A percentile compares a stretch with the other conserved stretches of the same genome.
phyloP scores from a whole-genome alignment of 805 yeast genomes.

The Metschnikowia chrysomelidarum region DNA sequence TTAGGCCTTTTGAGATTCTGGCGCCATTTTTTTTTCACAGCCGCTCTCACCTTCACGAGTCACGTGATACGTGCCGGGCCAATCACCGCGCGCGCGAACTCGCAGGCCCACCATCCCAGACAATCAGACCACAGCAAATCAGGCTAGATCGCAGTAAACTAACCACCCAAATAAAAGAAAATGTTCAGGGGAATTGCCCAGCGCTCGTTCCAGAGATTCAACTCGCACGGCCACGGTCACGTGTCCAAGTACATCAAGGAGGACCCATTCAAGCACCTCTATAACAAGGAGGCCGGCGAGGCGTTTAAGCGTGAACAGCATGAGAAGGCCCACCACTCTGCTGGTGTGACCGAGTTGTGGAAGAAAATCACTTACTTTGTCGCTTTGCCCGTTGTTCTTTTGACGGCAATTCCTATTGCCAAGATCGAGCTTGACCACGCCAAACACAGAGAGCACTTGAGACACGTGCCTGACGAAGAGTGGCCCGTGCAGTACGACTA shows the following conservation, averaged over 20 bases:
- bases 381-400: constrained; percentile 78
- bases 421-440: constrained; percentile 86
- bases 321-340: constrained; percentile 78
- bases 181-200: constrained; percentile 39
- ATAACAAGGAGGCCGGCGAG: constrained; percentile 63
- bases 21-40: constrained; percentile 6
- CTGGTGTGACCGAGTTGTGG: constrained; percentile 76
- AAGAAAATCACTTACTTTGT: constrained; percentile 75
- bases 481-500: constrained; percentile 90
- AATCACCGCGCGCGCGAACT: constrained; percentile 4
- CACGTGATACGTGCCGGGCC: constrained; percentile 13
- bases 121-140: not conserved
- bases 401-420: constrained; percentile 77
- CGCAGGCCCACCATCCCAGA: not conserved
- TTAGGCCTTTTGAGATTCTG: no score
- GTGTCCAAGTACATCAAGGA: constrained; percentile 42
- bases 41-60: not conserved
- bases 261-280: constrained; percentile 36
- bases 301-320: constrained; percentile 60
- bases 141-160: not conserved
- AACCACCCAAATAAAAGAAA: constrained; percentile 2
- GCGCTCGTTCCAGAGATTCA: constrained; percentile 40
- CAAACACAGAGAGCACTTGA: constrained; percentile 78
- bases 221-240: constrained; percentile 41
- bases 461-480: constrained; percentile 78